Percentiles rank a stretch among this genome's conserved stretches.
These are phyloP conservation scores for Cotoneaster glaucophyllus DNA, from an alignment of 306 rosid genomes.

Conservation along the genomic window DNA sequence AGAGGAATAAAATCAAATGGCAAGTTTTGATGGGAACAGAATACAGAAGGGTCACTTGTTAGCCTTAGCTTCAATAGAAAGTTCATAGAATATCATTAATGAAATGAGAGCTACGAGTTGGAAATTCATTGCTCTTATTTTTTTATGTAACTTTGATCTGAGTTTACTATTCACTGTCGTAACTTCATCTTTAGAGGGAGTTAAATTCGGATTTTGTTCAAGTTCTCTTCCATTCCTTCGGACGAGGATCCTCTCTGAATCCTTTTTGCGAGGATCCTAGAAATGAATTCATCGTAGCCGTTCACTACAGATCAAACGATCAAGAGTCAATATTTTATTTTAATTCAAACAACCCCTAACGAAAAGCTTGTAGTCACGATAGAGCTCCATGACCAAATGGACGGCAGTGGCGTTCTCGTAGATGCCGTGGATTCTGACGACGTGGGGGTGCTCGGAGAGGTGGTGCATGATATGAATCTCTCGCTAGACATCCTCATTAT, in stretches of 20 bases:
- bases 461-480: slow-evolving; percentile 54
- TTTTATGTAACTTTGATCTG: slow-evolving; percentile 17
- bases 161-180: not conserved
- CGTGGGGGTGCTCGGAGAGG: slow-evolving; percentile 30
- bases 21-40: slow-evolving; percentile 4
- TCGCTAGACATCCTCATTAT: slow-evolving; percentile 34
- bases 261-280: too few relatives aligned
- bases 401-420: slow-evolving; percentile 23
- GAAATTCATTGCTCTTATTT: not conserved
- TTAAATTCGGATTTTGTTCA: not conserved
- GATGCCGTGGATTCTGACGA: slow-evolving; percentile 31
- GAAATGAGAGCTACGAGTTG: slow-evolving; percentile 11
- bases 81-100: slow-evolving; percentile 2
- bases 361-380: too few relatives aligned
- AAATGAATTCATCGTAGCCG: too few relatives aligned
- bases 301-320: too few relatives aligned
- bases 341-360: too few relatives aligned
- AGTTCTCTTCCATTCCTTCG: not conserved
- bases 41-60: slow-evolving; percentile 6
- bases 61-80: slow-evolving; percentile 19
- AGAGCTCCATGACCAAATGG: slow-evolving; percentile 12
- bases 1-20: slow-evolving; percentile 10
- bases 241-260: too few relatives aligned
- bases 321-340: too few relatives aligned
- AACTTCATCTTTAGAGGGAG: not conserved